Base-by-base conservation (phyloP, 2,329 filamentous ascomycete species). In the Pseudocercospora vitis region DNA sequence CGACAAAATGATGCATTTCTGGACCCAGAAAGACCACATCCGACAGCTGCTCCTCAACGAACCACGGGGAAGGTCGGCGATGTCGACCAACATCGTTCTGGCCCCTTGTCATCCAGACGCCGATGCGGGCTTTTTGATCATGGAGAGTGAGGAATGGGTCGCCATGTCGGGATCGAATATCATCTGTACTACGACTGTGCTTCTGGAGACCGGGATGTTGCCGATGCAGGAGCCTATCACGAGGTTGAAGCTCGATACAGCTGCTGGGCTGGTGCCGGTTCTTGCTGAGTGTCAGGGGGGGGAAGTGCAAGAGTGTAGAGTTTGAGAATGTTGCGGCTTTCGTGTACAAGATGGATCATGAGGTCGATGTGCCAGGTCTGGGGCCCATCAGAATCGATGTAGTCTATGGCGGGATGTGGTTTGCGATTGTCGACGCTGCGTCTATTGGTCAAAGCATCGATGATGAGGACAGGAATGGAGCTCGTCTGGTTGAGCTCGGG, bases 171-270 rank as follows among this genome's bases (percentile, higher is more conserved):
- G 76, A 0, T 70, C 71, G 2, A 78, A 79, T 44, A 72, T 71
- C 1, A 76, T 78, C 12, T 73, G 69, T 42, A 74, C 72, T 0
- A 63, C 70, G 0, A 78, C 76, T 0, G 76, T 76, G 0, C 60
- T 79, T 11, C 57, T 79, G 18, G 76, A 78, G 56, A 78, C 74
- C 0, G 76, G 76, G 1, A 77, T 78, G 68, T 52, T 78, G 1
- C 62, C 66, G 0, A 78, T 78, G 74, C 63, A 68, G 18, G 75
- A 78, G 53, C 76, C 76, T 0, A 52, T 70, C 1, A 78, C 75
- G 0, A 59, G 63, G 8, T 37, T 78, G 2, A 66, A 55, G 1
- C 62, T 78, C 9, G 76, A 79, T 48, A 76, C 76, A 0, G 70
- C 76, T 0, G 76, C 76, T 1, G 76, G 76, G 0, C 56, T 78